phyloP scores from a whole-genome alignment of 345 rosid genomes.

The Hibiscus tridactylites region DNA sequence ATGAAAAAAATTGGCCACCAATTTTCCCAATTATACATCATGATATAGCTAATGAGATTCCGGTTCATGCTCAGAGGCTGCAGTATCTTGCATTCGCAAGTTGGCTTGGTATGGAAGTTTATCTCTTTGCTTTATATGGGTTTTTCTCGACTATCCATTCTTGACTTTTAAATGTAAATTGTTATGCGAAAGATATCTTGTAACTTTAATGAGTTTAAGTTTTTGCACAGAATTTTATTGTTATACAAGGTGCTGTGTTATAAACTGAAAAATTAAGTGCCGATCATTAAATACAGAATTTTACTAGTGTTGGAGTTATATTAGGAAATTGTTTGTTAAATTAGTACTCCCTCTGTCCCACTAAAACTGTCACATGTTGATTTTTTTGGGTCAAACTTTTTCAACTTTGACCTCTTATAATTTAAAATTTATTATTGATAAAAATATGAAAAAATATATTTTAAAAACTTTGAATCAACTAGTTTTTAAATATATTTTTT shows the following conservation, averaged over 20 bases:
- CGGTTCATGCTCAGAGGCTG: slow-evolving; percentile 81
- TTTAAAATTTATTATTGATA: no score
- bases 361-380: no score
- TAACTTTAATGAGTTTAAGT: neutral
- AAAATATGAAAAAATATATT: no score
- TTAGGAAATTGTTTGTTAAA: no score
- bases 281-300: no score
- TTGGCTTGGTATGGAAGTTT: slow-evolving; percentile 68
- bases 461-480: no score
- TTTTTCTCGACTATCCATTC: neutral
- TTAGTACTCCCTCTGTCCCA: no score
- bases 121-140: neutral
- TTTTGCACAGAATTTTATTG: neutral
- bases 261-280: no score
- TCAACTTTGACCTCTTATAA: no score
- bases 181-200: neutral
- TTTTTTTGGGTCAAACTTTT: no score
- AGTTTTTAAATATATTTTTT: no score
- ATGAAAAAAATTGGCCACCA: slow-evolving; percentile 93
- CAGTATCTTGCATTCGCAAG: slow-evolving; percentile 97
- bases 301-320: no score
- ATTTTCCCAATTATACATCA: slow-evolving; percentile 94
- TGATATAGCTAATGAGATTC: slow-evolving; percentile 92
- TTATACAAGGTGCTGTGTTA: neutral
- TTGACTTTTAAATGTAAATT: neutral